Conservation (phyloP, 2,329 filamentous ascomycete species). For the Phialophora verrucosa region DNA sequence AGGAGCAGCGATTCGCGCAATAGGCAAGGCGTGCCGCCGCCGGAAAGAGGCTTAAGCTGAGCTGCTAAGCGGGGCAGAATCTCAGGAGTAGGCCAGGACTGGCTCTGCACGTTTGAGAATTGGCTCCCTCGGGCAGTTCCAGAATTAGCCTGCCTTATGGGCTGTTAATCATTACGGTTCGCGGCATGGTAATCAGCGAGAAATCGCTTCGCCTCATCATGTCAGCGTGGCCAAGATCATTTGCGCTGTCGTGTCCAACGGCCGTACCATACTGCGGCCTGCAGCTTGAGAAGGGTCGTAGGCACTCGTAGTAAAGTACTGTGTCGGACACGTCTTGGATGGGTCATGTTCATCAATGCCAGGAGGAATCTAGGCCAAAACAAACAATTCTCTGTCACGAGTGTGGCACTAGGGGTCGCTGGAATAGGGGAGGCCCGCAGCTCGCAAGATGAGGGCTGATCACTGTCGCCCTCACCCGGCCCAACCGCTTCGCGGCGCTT, state of each 20-base stretch:
- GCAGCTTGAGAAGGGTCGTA: not conserved
- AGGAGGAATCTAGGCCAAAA: not conserved
- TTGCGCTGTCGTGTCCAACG: not conserved
- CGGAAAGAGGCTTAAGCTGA: slow-evolving; percentile 7
- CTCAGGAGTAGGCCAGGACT: not conserved
- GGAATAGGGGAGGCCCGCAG: slow-evolving; percentile 1
- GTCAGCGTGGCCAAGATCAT: not conserved
- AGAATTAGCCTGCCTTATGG: slow-evolving; percentile 5
- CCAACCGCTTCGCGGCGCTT: not conserved
- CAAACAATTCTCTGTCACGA: not conserved
- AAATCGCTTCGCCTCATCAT: slow-evolving; percentile 11
- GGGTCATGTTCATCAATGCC: not conserved
- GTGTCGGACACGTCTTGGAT: not conserved
- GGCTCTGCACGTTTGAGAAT: slow-evolving; percentile 1
- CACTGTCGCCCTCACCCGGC: not conserved
- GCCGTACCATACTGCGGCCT: not conserved
- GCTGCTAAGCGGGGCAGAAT: not conserved
- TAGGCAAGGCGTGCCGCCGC: not conserved
- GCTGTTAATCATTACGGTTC: slow-evolving; percentile 6
- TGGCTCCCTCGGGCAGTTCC: not conserved
- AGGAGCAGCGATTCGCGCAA: slow-evolving; percentile 3
- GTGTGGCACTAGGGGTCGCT: not conserved
- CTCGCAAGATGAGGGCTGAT: not conserved
- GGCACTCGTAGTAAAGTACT: not conserved
- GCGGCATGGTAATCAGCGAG: slow-evolving; percentile 5